phyloP scores from a whole-genome alignment of 2,329 filamentous ascomycete species.

The Colletotrichum theobromicola region DNA sequence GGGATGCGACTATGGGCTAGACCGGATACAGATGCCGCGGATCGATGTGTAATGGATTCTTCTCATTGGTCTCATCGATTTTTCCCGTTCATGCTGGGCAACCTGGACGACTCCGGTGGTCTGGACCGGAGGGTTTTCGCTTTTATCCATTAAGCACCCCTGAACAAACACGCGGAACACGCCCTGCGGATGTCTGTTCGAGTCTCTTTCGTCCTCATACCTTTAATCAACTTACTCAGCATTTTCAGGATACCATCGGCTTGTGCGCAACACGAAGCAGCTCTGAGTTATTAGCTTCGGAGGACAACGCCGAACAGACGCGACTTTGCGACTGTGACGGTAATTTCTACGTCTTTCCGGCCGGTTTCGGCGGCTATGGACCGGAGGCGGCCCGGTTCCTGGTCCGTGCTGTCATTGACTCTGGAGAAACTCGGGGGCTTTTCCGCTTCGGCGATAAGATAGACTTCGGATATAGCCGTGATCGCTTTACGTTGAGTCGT shows the following conservation, averaged over 20 bases:
- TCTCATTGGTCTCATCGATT: neutral
- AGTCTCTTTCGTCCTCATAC: neutral
- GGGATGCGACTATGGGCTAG: neutral
- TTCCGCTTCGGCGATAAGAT: neutral
- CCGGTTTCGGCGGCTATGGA: neutral
- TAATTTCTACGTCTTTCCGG: neutral
- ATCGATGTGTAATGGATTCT: constrained; percentile 4
- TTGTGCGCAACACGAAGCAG: neutral
- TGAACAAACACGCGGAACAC: neutral
- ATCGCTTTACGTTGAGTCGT: neutral
- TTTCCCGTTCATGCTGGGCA: neutral
- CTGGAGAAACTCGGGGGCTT: neutral
- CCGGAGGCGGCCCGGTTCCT: neutral
- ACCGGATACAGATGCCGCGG: neutral
- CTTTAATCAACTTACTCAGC: neutral
- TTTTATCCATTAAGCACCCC: neutral
- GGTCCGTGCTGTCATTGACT: neutral
- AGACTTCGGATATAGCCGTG: neutral
- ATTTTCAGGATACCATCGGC: neutral
- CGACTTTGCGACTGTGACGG: neutral
- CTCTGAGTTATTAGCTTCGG: neutral
- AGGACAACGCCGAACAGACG: neutral
- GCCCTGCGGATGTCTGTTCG: neutral
- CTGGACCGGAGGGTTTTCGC: neutral
- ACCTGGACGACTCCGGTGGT: neutral